Base-by-base conservation (phyloP, 371 early-diverging fungal species). In the Conidiobolus incongruus region DNA sequence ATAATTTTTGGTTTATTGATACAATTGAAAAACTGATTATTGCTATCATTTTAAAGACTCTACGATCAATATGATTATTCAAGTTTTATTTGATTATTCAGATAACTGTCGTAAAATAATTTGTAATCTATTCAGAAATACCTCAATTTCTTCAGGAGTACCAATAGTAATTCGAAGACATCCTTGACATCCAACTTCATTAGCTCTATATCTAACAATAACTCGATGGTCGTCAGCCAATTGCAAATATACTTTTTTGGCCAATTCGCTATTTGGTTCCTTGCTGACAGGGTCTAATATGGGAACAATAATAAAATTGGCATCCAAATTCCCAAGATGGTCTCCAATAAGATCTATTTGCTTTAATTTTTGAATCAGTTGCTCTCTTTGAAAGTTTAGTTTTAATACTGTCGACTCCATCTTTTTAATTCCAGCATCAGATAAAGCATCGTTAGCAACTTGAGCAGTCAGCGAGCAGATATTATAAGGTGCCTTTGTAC, bases 401-500 rank as follows among this genome's bases (percentile, higher is more conserved):
- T 50, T 38, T 0, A 52, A 45, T 22, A 72, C 67, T 50, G 77
- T 65, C 15, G 49, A 50, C 16, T 58, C 50, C 80, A 92, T 86
- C 29, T 55, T 60, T n/a, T 52, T 52, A 16, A 90, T 46, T n/a
- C 81, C 82, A 19, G 59, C 61, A 20, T 65, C 60, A 19, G 72
- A 67, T 17, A 96, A 64, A 0, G 93, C 91, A 7, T 75, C 60
- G 40, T 62, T 63, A 13, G 84, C 94, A 29, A 83, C 58, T 13
- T 66, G 49, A 40, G 87, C 76, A 16, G 91, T 81, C 26, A 81
- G 75, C 10, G 87, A 79, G 33, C 81, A 79, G 45, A 97, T 81
- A 59, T 90, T 95, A 67, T 97, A 97, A 7, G 97, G 97, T 11
- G 97, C 93, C 59, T 97, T 97, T 36, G 89, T 76, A 35, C 83